Conservation (phyloP, 1,284 basidiomycete genomes). For the Cryptococcus sp. region DNA sequence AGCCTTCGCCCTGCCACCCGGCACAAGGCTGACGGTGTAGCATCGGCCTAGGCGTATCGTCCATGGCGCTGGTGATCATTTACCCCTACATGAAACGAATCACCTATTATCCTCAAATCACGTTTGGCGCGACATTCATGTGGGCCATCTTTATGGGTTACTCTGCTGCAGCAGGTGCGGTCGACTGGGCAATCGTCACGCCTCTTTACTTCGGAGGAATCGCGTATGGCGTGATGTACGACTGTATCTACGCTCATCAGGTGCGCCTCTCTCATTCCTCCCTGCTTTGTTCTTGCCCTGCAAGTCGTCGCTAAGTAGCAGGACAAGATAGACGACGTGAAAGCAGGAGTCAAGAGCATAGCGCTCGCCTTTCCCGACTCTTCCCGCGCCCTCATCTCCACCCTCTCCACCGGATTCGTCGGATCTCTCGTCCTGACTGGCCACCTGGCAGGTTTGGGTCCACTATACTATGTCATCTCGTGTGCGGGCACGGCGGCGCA, state of each 20-base stretch:
- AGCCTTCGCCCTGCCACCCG: too few relatives aligned
- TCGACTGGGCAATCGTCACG: conserved; percentile 75
- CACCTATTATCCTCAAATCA: conserved; percentile 94
- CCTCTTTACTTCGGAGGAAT: conserved; percentile 87
- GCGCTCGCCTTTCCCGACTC: conserved; percentile 80
- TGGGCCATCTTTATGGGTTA: conserved; percentile 97
- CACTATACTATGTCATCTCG: conserved; percentile 70
- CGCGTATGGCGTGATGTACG: conserved; percentile 93
- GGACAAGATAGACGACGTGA: conserved; percentile 90
- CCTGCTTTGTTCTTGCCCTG: neutral
- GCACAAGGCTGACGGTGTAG: conserved; percentile 53
- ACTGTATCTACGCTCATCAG: conserved; percentile 98
- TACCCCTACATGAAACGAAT: conserved; percentile 98
- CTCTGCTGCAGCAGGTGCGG: conserved; percentile 80
- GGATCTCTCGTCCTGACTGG: conserved; percentile 74
- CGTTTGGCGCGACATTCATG: conserved; percentile 90
- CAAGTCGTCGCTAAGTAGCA: conserved; percentile 44
- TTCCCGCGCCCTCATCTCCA: conserved; percentile 69
- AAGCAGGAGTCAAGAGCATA: conserved; percentile 86
- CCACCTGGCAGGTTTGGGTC: conserved; percentile 65
- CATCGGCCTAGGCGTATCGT: conserved; percentile 85
- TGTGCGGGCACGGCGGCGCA: conserved; percentile 69
- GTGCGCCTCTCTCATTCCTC: conserved; percentile 47
- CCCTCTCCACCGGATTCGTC: conserved; percentile 68
- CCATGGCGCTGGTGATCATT: conserved; percentile 74